A percentile compares a stretch with the other conserved stretches of the same genome.
Conservation (phyloP, 495 filamentous ascomycete genomes). For the Podospora pseudoanserina region DNA sequence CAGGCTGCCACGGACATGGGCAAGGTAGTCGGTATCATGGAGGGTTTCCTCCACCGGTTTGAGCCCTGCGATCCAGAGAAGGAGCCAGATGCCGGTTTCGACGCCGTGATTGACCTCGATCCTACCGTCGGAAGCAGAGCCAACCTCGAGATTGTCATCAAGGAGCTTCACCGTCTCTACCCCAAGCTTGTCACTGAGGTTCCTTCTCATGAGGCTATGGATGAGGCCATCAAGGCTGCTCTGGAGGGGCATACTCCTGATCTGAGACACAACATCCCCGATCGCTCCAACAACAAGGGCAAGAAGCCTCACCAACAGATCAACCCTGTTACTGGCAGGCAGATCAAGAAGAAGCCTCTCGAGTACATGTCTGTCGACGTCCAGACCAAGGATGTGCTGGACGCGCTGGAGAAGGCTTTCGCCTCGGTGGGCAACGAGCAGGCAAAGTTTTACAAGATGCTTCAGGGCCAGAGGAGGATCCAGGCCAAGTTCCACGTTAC, state of each 20-base stretch:
- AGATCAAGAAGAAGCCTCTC: conserved; percentile 51
- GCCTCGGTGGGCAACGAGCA: conserved; percentile 42
- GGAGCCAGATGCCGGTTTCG: conserved; percentile 71
- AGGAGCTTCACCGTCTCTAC: conserved; percentile 62
- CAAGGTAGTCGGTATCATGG: conserved; percentile 87
- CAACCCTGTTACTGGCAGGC: conserved; percentile 23
- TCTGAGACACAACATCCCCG: conserved; percentile 66
- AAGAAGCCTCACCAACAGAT: conserved; percentile 39
- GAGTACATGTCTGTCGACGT: conserved; percentile 82
- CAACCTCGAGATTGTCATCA: conserved; percentile 81
- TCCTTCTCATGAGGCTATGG: conserved; percentile 69
- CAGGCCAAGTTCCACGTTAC: conserved; percentile 92
- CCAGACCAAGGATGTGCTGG: conserved; percentile 52
- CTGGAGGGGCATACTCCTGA: conserved; percentile 75
- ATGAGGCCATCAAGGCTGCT: conserved; percentile 72
- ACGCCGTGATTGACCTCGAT: conserved; percentile 81
- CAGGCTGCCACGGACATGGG: conserved; percentile 64
- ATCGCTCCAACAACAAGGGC: conserved; percentile 39
- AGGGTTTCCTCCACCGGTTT: conserved; percentile 85
- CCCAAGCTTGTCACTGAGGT: conserved; percentile 70
- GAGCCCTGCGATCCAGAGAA: conserved; percentile 62
- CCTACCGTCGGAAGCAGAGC: conserved; percentile 68
- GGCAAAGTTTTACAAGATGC: conserved; percentile 67
- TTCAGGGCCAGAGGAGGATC: conserved; percentile 67
- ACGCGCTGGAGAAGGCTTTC: conserved; percentile 67